Percentiles rank a stretch among this genome's conserved stretches.
Conservation (phyloP, 1,284 basidiomycete species). For the Rhodotorula mucilaginosa region DNA sequence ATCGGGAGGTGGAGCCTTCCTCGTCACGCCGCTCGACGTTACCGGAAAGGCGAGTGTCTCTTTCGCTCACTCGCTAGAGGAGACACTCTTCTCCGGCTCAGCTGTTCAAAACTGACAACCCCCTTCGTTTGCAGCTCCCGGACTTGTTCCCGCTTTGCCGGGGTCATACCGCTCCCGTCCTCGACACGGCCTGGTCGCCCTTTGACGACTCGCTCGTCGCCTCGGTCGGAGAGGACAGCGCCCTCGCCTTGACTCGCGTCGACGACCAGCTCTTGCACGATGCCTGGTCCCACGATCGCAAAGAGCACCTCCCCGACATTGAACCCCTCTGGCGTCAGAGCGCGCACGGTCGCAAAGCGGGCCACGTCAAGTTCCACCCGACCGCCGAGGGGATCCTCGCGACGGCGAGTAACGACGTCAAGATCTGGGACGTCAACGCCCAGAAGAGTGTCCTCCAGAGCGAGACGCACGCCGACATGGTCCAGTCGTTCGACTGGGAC, state of each 20-base stretch:
- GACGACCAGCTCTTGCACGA: constrained; percentile 68
- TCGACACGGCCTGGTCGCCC: constrained; percentile 96
- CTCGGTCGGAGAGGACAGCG: constrained; percentile 89
- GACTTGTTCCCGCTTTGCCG: constrained; percentile 90
- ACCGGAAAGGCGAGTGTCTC: constrained; percentile 46
- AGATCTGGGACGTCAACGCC: constrained; percentile 82
- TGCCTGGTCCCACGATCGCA: constrained; percentile 75
- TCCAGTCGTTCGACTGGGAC: constrained; percentile 85
- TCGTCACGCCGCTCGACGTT: constrained; percentile 69
- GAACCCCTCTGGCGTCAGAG: constrained; percentile 61
- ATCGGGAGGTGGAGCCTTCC: constrained; percentile 93
- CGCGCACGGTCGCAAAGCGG: constrained; percentile 71
- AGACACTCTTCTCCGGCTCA: constrained; percentile 57
- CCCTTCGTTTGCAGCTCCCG: constrained; percentile 69
- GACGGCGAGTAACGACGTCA: constrained; percentile 84
- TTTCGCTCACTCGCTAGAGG: constrained; percentile 51
- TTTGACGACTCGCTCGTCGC: constrained; percentile 88
- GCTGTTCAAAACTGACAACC: constrained; percentile 42
- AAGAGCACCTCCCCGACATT: constrained; percentile 72
- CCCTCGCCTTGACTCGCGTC: constrained; percentile 85
- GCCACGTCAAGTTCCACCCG: constrained; percentile 92
- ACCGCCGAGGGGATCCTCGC: constrained; percentile 84
- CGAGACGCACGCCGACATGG: constrained; percentile 77
- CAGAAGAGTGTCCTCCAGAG: constrained; percentile 65
- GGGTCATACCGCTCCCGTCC: constrained; percentile 60